A percentile compares a stretch with the other conserved stretches of the same genome.
Evolutionary conservation across 78 protist genomes (phyloP).

Genomic region (Dictyostelium discoideum): DNA sequence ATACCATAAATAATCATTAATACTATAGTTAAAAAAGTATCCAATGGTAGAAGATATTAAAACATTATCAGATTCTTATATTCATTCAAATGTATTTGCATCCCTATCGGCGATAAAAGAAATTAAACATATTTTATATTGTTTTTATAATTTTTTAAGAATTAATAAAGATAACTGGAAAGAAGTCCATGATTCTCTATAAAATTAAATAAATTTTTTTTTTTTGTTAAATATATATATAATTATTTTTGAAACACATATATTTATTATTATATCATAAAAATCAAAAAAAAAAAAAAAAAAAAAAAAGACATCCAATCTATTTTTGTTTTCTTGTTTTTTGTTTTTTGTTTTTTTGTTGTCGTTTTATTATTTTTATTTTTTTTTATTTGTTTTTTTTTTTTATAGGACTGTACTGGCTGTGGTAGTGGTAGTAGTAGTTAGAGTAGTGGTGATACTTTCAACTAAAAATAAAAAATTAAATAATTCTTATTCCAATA

Average conservation of each 20-base stretch:
- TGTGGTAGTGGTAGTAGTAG: not conserved
- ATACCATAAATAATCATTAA: not conserved
- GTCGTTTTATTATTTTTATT: too few species aligned
- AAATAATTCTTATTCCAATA: not conserved
- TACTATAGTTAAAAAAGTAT: not conserved
- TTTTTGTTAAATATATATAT: too few species aligned
- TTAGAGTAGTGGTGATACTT: not conserved
- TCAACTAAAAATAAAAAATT: not conserved
- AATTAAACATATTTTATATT: not conserved
- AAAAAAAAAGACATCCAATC: not conserved
- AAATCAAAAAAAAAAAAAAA: too few species aligned
- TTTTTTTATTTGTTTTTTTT: too few species aligned
- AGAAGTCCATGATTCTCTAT: not conserved
- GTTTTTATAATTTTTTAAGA: not conserved
- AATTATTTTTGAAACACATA: too few species aligned
- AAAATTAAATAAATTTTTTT: too few species aligned
- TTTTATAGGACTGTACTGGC: not conserved
- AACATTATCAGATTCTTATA: not conserved
- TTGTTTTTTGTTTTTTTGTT: too few species aligned
- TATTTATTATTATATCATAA: too few species aligned
- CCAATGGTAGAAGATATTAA: not conserved
- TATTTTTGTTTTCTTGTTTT: not conserved
- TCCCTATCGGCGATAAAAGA: not conserved
- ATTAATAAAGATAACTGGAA: slow-evolving; percentile 3
- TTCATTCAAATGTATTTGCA: not conserved